Base-by-base conservation (phyloP, 257 asterid species). In the Nicotiana sylvestris region DNA sequence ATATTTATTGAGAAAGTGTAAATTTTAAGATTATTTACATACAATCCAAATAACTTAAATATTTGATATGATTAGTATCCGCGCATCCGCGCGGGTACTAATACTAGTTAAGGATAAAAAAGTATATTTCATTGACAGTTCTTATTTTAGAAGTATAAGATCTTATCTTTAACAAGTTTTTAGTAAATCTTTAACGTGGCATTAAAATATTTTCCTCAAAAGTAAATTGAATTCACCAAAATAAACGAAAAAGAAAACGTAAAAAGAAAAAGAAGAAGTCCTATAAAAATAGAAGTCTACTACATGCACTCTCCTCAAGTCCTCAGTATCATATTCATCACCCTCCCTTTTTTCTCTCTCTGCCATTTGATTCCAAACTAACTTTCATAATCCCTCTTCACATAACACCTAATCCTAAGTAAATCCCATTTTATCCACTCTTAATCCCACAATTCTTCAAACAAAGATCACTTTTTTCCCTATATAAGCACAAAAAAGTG, bases 301-400 rank as follows among this genome's bases (percentile, higher is more conserved):
- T 11, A 46, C 60, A 72, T 21, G 11, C 21, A 43, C 37, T 46
- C 4, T 72, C 61, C 25, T 43, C 51, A 9, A 43, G 12, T 43
- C 11, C 51, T 43, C 51, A 43, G 51, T 2, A 43, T 43, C 11
- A 43, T 8, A 8, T 43, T 43, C 51, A 43, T 43, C 51, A 43
- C 51, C 11, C 82, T 27, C 62, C 79, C 43, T 74, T 27, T 15
- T 74, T 13, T 51, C 61, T 49, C 78, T 80, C 88, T 49, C 58
- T 76, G 9, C 9, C 84, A 76, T 18, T 57, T 29, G 56, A 27
- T 78, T 33, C 17, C 58, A 69, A 85, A 82, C 88, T 57, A 82
- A 85, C 86, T 66, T 74, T 85, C 84, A 82, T 82, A 85, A 65
- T 39, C 37, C 81, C 81, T 78, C 85, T 74, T 55, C 32, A 60